Evolutionary conservation across 805 yeast species (phyloP), one percentile per base, ranked within the genome.

Genomic region (Wickerhamomyces pijperi): DNA sequence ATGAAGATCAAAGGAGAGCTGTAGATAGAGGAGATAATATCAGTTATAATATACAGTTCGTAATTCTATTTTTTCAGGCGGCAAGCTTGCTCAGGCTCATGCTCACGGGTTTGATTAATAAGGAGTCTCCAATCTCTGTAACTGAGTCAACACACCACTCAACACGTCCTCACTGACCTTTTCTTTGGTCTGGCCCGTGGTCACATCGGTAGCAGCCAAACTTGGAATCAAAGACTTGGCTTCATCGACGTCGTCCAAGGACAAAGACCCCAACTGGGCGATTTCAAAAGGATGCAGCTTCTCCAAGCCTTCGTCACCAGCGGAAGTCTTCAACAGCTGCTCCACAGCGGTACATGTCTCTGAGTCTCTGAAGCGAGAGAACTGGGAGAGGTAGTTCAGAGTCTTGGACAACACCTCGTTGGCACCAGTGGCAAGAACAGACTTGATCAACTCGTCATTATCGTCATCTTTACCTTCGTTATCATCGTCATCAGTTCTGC

Each of bases 171-270:
- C 94, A 9, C 82, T 74, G 38, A 83, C 86, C 59, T 88, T 88
- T 44, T 72, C 76, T 4, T 13, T 13, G 13, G 5, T 8, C 11
- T 21, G 25, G 13, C 23, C 23, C 6, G 9, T 9, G 9, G 13
- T 9, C 5, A 8, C 29, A 25, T 25, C 13, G 13, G n/a, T 25
- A 4, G 29, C 14, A 19, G 74, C 71, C 54, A 92, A 69, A 59
- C 95, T 82, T 36, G 98, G 97, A 42, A 92, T 80, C 53, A 92
- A 68, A 15, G 96, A 84, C 61, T 85, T 85, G 29, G 97, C 97
- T 65, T 92, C 98, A 55, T 84, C 98, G 5, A 94, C 87, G 46
- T 90, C 97, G 55, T 90, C 98, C 61, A 97, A 88, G 23, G 92
- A 82, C 45, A 90, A 68, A 3, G 94, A 84, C 0, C 94, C 90